phyloP scores from a whole-genome alignment of 305 asterid genomes.

The Fraxinus albicans region DNA sequence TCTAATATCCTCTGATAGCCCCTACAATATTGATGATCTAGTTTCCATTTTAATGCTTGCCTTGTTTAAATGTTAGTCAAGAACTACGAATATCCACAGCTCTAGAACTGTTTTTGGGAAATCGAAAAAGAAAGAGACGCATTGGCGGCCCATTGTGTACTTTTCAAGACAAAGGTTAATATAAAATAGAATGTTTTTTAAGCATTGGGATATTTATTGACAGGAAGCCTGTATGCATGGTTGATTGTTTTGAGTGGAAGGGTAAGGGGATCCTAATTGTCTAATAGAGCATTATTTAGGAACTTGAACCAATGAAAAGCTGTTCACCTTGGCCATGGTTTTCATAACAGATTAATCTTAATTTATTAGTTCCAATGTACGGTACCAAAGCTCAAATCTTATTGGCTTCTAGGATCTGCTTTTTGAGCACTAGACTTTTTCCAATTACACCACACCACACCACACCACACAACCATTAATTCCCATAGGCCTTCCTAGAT shows the following conservation, averaged over 20 bases:
- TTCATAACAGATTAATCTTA: conserved; percentile 27
- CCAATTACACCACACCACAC: neutral
- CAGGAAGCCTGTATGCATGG: conserved; percentile 27
- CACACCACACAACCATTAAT: neutral
- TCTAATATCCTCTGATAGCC: neutral
- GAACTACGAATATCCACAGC: neutral
- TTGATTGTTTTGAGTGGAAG: neutral
- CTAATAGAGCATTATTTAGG: conserved; percentile 31
- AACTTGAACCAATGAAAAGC: conserved; percentile 52
- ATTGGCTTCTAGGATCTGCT: conserved; percentile 58
- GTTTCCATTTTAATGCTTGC: neutral
- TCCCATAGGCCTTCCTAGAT: neutral
- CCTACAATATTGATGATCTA: neutral
- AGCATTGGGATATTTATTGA: conserved; percentile 14
- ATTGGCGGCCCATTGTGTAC: neutral
- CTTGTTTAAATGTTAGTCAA: neutral
- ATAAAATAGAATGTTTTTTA: conserved; percentile 30
- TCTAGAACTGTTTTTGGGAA: neutral
- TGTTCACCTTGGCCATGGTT: conserved; percentile 29
- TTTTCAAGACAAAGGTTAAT: neutral
- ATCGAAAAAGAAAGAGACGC: too few species aligned
- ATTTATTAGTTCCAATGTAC: conserved; percentile 37
- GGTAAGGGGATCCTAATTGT: neutral
- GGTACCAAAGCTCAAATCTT: conserved; percentile 19
- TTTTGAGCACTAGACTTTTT: conserved; percentile 16